phyloP scores from a whole-genome alignment of 768 basidiomycete species.

The Lactarius akahatsu region DNA sequence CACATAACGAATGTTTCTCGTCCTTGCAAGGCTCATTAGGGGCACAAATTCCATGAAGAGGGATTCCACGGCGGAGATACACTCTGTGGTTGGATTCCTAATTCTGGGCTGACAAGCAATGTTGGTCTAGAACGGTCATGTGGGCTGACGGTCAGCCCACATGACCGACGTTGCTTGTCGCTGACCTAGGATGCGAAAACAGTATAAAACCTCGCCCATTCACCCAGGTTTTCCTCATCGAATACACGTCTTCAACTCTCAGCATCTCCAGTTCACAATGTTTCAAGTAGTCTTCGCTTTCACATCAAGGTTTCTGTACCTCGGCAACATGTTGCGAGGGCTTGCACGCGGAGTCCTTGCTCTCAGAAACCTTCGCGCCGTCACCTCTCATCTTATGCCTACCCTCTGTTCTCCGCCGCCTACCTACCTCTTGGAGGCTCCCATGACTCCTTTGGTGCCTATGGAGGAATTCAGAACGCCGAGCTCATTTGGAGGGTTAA shows the following conservation, averaged over 20 bases:
- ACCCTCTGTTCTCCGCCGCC: constrained; percentile 3
- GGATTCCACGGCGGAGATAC: too few species aligned
- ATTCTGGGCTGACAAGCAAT: too few species aligned
- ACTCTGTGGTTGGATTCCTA: too few species aligned
- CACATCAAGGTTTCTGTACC: constrained; percentile 12
- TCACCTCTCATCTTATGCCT: constrained; percentile 2
- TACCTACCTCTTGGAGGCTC: constrained; percentile 2
- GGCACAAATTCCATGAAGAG: too few species aligned
- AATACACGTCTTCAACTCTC: neutral
- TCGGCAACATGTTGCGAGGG: constrained; percentile 9
- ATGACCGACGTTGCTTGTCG: too few species aligned
- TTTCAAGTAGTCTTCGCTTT: constrained; percentile 11
- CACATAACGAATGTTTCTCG: neutral
- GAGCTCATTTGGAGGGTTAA: neutral
- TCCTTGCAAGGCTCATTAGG: too few species aligned
- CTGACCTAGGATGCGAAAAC: neutral
- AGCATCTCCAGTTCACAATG: constrained; percentile 13
- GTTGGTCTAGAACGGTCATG: too few species aligned
- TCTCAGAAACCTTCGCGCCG: constrained; percentile 4
- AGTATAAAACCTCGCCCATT: neutral
- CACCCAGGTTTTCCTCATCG: constrained; percentile 2
- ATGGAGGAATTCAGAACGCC: neutral
- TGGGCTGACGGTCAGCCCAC: too few species aligned
- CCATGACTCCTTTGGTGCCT: neutral
- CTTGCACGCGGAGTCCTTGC: constrained; percentile 14